Base-by-base conservation (phyloP, 2,329 filamentous ascomycete species). In the Lanzia echinophila region DNA sequence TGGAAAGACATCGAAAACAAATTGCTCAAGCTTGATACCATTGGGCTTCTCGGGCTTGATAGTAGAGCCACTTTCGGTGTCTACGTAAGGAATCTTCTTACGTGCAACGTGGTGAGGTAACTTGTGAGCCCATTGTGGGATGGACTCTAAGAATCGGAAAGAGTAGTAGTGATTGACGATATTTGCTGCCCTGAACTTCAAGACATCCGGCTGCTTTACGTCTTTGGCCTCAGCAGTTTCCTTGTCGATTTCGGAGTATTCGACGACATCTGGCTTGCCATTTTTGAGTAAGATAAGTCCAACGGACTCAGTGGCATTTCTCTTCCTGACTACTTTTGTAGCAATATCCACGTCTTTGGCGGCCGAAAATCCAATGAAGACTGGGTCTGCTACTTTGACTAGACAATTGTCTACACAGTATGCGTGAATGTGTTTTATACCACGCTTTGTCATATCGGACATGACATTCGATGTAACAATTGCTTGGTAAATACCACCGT, bases 111-210 rank as follows among this genome's bases (percentile, higher is more conserved):
- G 94, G 72, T 97, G 94, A 15, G 92, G 92, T 50, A 99, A 82
- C 71, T 86, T 83, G 74, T 90, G 79, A 17, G 82, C 84, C 88
- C 90, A 96, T 64, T 83, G 75, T 55, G 94, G 90, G 64, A 96
- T 96, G 60, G 83, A 86, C 71, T 96, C 87, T 47, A 99, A 81
- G 80, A 96, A 97, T 62, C 81, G 76, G 78, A 91, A 92, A 45
- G 90, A 95, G 77, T 99, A 99, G 82, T 97, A 99, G 79, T 99
- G 94, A 79, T 99, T 99, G 75, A 99, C 94, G 65, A 99, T 99
- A 77, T 99, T 99, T 67, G 92, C 94, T 55, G 94, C 92, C 58
- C 94, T 87, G 84, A 96, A 97, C 73, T 92, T 95, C 69, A 99
- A 84, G 51, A 96, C 78, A 55, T 82, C 84, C 3, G 82, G 77